Percentiles rank a stretch among this genome's conserved stretches.
Conservation (phyloP, 306 rosid species). For the Canavalia ensiformis region DNA sequence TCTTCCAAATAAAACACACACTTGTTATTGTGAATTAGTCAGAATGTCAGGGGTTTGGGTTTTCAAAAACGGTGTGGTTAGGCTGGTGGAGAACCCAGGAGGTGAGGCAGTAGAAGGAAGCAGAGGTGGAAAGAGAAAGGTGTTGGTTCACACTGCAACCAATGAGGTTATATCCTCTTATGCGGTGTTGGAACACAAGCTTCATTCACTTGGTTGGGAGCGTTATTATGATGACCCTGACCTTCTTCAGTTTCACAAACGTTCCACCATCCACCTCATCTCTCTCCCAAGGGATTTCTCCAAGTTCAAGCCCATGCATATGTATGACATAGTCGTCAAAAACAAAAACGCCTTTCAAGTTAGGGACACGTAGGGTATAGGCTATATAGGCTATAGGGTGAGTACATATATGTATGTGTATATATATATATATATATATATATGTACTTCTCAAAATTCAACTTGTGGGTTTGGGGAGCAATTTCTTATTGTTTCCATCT, state of each 20-base stretch:
- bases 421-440: too few species aligned
- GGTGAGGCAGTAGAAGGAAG: slow-evolving; percentile 32
- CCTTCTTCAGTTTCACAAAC: slow-evolving; percentile 86
- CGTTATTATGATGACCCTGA: slow-evolving; percentile 90
- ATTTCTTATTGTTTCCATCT: too few species aligned
- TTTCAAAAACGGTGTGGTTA: slow-evolving; percentile 87
- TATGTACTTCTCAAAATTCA: too few species aligned
- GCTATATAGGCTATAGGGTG: too few species aligned
- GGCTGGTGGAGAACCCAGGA: slow-evolving; percentile 78
- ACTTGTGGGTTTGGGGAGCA: too few species aligned
- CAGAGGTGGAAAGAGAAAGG: slow-evolving; percentile 69
- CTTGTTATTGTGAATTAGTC: background rate
- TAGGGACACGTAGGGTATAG: slow-evolving; percentile 60
- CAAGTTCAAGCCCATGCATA: slow-evolving; percentile 87
- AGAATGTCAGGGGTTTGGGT: slow-evolving; percentile 96
- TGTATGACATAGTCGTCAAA: slow-evolving; percentile 95
- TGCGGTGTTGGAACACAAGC: slow-evolving; percentile 62
- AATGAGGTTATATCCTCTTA: slow-evolving; percentile 76
- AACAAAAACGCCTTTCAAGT: slow-evolving; percentile 83
- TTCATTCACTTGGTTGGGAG: slow-evolving; percentile 83
- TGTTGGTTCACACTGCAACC: slow-evolving; percentile 70
- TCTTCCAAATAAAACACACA: background rate
- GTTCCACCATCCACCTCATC: slow-evolving; percentile 83
- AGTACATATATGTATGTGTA: too few species aligned
- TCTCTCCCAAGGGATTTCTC: slow-evolving; percentile 85